Evolutionary conservation across 306 rosid genomes (phyloP), one percentile per base, ranked within the genome.

Genomic region (Cicer bijugum): DNA sequence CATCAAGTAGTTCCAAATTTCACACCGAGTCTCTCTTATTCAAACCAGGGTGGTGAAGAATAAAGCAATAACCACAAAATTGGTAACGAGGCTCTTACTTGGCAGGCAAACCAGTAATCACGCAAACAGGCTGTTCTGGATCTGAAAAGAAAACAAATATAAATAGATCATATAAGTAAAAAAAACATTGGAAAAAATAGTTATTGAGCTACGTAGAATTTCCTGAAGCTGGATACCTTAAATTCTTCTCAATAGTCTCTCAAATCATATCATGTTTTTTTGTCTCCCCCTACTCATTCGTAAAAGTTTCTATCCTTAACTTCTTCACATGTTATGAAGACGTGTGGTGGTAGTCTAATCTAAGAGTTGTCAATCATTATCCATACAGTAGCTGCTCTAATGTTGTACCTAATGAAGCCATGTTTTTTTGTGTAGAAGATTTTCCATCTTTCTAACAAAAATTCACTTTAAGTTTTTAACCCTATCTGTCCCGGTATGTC

Each of bases 81-180:
- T 44, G 56, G 67, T 39, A 63, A 75, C 55, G 75, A 75, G 84
- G 84, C 37, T 72, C 98, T 88, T 89, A 94, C 99, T 83, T 88
- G 72, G 99, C 95, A 73, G 96, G 97, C 88, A 91, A 91, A 75
- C 99, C 97, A 69, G 95, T 91, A 75, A 89, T 82, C 16, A 84
- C 84, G 75, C 96, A 94, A 57, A 88, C 90, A 77, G 91, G 84
- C 80, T 89, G 87, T 76, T 89, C 89, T 15, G 95, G 98, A 86
- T 89, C 97, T 89, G 92, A 55, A 82, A 84, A 82, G 38, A 76
- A 56, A 82, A 12, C n/a, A n/a, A n/a, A n/a, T n/a, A 74, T 61
- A 12, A 28, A 66, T 12, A 23, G 43, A 67, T 40, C 37, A 75
- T 12, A 71, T 35, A 61, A 70, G 62, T 62, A 12, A 74, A 58